Evolutionary conservation across 1,139 yeast genomes (phyloP), one percentile per base, ranked within the genome.

Genomic region (Candida sp.): DNA sequence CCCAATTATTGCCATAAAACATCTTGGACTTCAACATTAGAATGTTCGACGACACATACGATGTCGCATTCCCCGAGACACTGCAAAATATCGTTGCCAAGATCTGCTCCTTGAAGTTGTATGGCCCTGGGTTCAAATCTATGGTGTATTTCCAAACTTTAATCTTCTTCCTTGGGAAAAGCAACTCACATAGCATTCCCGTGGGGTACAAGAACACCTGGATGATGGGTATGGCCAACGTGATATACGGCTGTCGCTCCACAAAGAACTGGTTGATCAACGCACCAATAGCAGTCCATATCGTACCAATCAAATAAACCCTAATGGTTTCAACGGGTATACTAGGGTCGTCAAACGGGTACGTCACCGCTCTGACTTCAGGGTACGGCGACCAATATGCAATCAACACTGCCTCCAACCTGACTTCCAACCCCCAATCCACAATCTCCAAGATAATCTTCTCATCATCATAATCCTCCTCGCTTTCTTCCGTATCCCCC

Each of bases 371-470:
- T 54, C 90, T 73, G 2, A 86, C 88, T 62, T 85, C 89, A 4
- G 86, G 83, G 60, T 85, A 85, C 1, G 88, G 86, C 1, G 88
- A 84, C 63, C 77, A 80, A 61, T 70, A 84, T 42, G 77, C 70
- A 46, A 80, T 67, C 46, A 85, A 63, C 6, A 75, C 77, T 1
- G 85, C 86, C 47, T 74, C 73, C 35, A 77, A 58, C 49, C 67
- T 69, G 4, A 63, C 59, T 51, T 69, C 68, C 38, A 76, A 63
- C 11, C 60, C 62, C 63, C 72, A 69, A 31, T 68, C 61, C 22
- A 51, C 49, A 35, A 51, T 49, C 12, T 76, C 25, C 25, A 23
- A 73, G 9, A 34, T 9, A 5, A 27, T 4, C 9, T 22, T 3
- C n/a, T 26, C 46, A 30, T 34, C 40, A 17, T 9, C 22, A 12